Percentiles rank a stretch among this genome's conserved stretches.
Evolutionary conservation across 2,329 filamentous ascomycete genomes (phyloP).

Genomic region (Colletotrichum sp.): DNA sequence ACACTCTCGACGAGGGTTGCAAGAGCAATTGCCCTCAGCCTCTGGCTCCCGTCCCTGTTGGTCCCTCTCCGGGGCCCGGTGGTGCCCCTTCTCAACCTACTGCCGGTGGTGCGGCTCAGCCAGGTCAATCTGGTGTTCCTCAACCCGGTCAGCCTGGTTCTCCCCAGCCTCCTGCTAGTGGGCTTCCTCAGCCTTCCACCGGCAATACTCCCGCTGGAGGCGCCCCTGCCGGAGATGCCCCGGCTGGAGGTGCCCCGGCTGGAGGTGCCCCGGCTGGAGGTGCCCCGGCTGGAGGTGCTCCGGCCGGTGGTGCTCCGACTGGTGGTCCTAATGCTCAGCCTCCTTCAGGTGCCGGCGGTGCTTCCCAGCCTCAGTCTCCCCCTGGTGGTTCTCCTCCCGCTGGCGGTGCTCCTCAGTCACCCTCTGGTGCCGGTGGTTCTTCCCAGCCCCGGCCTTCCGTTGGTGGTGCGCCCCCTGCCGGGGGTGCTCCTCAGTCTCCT

Average conservation of each 20-base stretch:
- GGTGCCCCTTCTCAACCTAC: background rate
- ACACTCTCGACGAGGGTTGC: background rate
- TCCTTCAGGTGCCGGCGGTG: background rate
- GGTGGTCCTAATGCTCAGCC: background rate
- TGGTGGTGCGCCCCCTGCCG: background rate
- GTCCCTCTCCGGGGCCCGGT: background rate
- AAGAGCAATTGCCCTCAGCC: background rate
- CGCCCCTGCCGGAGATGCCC: too few species aligned
- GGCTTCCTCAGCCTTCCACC: too few species aligned
- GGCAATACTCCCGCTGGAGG: too few species aligned
- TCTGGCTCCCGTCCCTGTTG: background rate
- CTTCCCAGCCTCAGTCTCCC: background rate
- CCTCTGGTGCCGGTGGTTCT: background rate
- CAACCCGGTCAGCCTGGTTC: background rate
- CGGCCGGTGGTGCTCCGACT: background rate
- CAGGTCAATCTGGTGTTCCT: background rate
- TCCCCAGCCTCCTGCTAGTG: too few species aligned
- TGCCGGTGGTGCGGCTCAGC: background rate
- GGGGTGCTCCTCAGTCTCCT: background rate
- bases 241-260: rapidly evolving
- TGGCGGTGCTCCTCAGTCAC: background rate
- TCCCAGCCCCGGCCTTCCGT: background rate
- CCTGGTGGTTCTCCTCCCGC: too few species aligned
- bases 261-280: too few species aligned
- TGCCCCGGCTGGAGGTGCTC: too few species aligned